Percentiles rank a stretch among this genome's conserved stretches.
These are phyloP conservation scores for Aspergillus sergii DNA, from an alignment of 2,329 filamentous ascomycete species.

Conservation along the genomic window DNA sequence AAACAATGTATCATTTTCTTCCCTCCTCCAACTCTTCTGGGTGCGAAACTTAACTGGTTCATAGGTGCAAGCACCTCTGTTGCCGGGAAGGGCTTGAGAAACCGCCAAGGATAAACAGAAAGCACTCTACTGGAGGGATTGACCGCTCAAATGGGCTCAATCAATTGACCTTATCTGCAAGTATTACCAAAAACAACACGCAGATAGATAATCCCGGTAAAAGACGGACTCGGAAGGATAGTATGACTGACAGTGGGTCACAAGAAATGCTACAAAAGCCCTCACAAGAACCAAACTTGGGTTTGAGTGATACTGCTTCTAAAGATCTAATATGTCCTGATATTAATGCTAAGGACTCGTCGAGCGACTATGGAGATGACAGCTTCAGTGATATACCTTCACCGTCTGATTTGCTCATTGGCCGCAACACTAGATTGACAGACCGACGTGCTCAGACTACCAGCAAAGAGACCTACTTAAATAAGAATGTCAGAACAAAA, in stretches of 20 bases:
- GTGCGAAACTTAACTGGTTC: constrained; percentile 11
- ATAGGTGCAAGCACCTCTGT: constrained; percentile 70
- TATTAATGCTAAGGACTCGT: constrained; percentile 20
- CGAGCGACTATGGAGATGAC: constrained; percentile 38
- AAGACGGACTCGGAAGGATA: not conserved
- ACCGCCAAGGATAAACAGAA: constrained; percentile 51
- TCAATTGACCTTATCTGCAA: constrained; percentile 33
- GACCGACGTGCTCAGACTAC: not conserved
- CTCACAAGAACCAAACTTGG: not conserved
- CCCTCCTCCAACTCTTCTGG: constrained; percentile 19
- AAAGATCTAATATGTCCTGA: constrained; percentile 7
- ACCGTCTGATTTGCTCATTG: constrained; percentile 33
- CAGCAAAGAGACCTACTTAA: not conserved
- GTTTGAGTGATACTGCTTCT: not conserved
- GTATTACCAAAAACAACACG: constrained; percentile 24
- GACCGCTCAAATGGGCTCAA: constrained; percentile 29
- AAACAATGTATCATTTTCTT: constrained; percentile 39
- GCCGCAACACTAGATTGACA: not conserved
- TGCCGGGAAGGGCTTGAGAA: constrained; percentile 72
- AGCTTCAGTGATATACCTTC: constrained; percentile 43
- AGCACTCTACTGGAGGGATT: constrained; percentile 13
- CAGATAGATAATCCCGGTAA: constrained; percentile 17
- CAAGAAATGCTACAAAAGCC: not conserved
- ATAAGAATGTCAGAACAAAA: not conserved
- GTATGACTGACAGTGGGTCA: not conserved